Evolutionary conservation across 2,329 filamentous ascomycete species (phyloP).

Genomic region (Fragosphaeria purpurea): DNA sequence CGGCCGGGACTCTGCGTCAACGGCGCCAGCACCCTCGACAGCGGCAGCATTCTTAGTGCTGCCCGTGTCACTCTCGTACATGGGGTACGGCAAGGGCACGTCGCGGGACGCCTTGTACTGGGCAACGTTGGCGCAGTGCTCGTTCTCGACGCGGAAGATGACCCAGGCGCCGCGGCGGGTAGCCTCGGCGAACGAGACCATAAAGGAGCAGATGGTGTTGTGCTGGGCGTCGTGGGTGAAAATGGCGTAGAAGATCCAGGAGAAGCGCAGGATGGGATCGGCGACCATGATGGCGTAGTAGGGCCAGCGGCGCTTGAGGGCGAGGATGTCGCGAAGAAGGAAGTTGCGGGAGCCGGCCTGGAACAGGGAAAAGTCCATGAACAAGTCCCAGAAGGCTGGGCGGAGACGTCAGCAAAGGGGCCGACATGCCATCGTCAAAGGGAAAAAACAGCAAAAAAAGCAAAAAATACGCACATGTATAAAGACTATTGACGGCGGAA

Average conservation of each 20-base stretch:
- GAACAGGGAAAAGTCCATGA: constrained; percentile 93
- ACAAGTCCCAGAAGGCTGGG: constrained; percentile 76
- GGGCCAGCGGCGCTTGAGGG: constrained; percentile 66
- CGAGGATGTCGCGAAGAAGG: constrained; percentile 66
- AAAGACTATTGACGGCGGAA: constrained; percentile 71
- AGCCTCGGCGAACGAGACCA: constrained; percentile 69
- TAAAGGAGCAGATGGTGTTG: constrained; percentile 70
- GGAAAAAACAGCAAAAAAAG: not conserved
- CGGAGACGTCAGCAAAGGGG: too few species aligned
- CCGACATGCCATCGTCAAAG: not conserved
- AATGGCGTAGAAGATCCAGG: constrained; percentile 90
- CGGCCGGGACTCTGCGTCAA: not conserved
- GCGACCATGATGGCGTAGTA: constrained; percentile 81
- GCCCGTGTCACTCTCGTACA: constrained; percentile 24
- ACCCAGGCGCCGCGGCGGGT: constrained; percentile 84
- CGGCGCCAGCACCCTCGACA: too few species aligned
- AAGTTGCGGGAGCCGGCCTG: constrained; percentile 61
- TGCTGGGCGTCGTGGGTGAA: constrained; percentile 74
- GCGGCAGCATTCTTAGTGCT: too few species aligned
- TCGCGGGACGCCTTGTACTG: constrained; percentile 85
- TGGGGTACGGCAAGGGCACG: constrained; percentile 71
- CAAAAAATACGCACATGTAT: constrained; percentile 52
- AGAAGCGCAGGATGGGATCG: constrained; percentile 79
- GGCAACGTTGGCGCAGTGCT: constrained; percentile 86
- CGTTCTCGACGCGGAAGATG: constrained; percentile 90